Evolutionary conservation across 2,329 filamentous ascomycete genomes (phyloP).

Genomic region (Lizonia empirigonia): DNA sequence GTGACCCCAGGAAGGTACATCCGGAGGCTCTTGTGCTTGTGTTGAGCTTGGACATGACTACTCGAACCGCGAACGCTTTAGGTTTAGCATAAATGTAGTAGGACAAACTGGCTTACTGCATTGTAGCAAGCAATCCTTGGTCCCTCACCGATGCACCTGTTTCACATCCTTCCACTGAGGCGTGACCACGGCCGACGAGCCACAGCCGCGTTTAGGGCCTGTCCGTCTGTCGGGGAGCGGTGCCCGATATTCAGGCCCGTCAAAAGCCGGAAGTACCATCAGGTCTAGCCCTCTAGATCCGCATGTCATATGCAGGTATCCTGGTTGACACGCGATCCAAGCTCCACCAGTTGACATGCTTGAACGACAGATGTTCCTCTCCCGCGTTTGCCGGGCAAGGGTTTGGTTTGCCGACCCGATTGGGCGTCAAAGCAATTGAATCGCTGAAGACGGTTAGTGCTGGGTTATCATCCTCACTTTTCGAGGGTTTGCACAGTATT

Average conservation of each 20-base stretch:
- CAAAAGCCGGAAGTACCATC: slow-evolving; percentile 29
- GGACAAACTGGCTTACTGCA: slow-evolving; percentile 37
- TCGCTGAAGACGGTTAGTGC: slow-evolving; percentile 7
- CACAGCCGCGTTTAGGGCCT: slow-evolving; percentile 30
- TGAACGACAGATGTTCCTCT: slow-evolving; percentile 27
- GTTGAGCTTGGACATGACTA: slow-evolving; percentile 31
- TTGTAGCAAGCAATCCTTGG: slow-evolving; percentile 34
- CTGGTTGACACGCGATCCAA: slow-evolving; percentile 38
- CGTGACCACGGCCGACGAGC: slow-evolving; percentile 27
- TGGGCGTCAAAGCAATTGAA: slow-evolving; percentile 2
- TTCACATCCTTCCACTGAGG: slow-evolving; percentile 32
- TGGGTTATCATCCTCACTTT: background rate
- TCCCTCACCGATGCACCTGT: slow-evolving; percentile 39
- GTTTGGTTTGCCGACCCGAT: slow-evolving; percentile 18
- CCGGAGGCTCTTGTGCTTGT: slow-evolving; percentile 36
- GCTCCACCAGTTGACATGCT: slow-evolving; percentile 28
- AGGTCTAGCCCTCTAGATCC: slow-evolving; percentile 33
- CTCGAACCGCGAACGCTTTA: slow-evolving; percentile 24
- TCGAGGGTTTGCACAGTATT: background rate
- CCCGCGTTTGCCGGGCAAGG: slow-evolving; percentile 35
- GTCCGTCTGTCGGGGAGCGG: slow-evolving; percentile 38
- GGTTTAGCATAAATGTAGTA: slow-evolving; percentile 30
- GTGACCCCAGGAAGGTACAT: slow-evolving; percentile 14
- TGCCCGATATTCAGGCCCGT: slow-evolving; percentile 37
- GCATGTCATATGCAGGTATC: slow-evolving; percentile 32